Base-by-base conservation (phyloP, 2,329 filamentous ascomycete species). In the Tolypocladium tropicale region DNA sequence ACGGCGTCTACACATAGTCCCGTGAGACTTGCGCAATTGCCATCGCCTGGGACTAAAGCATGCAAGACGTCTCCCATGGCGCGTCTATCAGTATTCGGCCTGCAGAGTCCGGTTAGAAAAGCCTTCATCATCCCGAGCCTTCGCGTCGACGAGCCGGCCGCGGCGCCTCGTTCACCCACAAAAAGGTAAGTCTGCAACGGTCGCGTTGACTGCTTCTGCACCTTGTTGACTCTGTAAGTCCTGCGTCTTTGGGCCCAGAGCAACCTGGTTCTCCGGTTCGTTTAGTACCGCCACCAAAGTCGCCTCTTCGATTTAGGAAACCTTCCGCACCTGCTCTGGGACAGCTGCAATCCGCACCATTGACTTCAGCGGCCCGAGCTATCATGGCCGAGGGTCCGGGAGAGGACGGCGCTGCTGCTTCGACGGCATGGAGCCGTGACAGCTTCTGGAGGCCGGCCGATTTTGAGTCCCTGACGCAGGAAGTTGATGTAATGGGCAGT, bases 81-180 rank as follows among this genome's bases (percentile, higher is more conserved):
- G 6, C 52, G 37, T 16, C 18, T 33, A 37, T 39, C 52, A 4
- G 25, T 43, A 1, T 23, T 46, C 21, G 49, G 48, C 21, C 49
- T 52, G 30, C 53, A 36, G 48, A 55, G 55, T 5, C 55, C 53
- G 21, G 49, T 39, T 9, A 36, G 39, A 10, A 53, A 39, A n/a
- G 53, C 49, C n/a, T 57, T 55, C 36, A 48, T 46, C 41, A 32
- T 53, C 41, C 55, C 53, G n/a, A 18, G 11, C 9, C 32, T 37
- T 2, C 12, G 16, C 21, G 18, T 67, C 55, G 59, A 61, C 11
- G 63, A 64, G 23, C 66, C 65, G 2, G 61, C 61, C 10, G 65
- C 67, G 21, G 64, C 68, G 39, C 63, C 66, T 16, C 64, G 66
- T 18, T 61, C 68, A 6, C 66, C 67, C 5, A 63, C 65, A 12